Evolutionary conservation across 202 grass and related monocot genomes (phyloP), one percentile per base, ranked within the genome.

Genomic region (Schoenoplectus tabernaemontani): DNA sequence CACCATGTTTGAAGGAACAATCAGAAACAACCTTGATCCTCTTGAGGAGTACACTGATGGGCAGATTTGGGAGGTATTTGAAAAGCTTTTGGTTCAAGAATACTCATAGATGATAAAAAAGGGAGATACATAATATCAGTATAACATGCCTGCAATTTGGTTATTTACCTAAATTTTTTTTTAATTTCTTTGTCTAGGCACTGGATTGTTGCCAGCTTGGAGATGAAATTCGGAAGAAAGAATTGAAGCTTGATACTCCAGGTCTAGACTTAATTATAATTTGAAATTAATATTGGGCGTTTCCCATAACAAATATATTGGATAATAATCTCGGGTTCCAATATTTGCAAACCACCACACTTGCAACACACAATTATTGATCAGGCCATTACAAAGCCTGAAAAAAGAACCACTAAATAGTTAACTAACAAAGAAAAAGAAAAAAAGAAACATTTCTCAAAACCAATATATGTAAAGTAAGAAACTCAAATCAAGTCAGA

Each of bases 11-110:
- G 87, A 93, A 77, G 95, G 95, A 69, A 97, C 91, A 43, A 71
- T 97, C 46, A 86, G 95, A 43, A 92, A 82, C 82, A 97, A 97
- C 77, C 87, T 94, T 62, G 95, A 98, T 34, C 91, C 95, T 85
- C 87, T 94, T 57, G 89, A 87, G 48, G 91, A 98, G 74, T 92
- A 92, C 84, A 86, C 76, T 16, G 95, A 98, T 19, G 51, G 76
- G 44, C 86, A 98, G 37, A 90, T 94, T 38, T 94, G 95, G 95
- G 80, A 98, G 91, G 95, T 98, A 73, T 9, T n/a, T 53, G 22
- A 7, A 73, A 2, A 19, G 20, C 26, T n/a, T 64, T 6, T 17
- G 51, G 43, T 7, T 38, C 22, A 46, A 23, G 0, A 43, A 26
- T 46, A 23, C 8, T n/a, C 19, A 65, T 16, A 7, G 11, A 64